Evolutionary conservation across 2,329 filamentous ascomycete genomes (phyloP).

Genomic region (Curvularia sp.): DNA sequence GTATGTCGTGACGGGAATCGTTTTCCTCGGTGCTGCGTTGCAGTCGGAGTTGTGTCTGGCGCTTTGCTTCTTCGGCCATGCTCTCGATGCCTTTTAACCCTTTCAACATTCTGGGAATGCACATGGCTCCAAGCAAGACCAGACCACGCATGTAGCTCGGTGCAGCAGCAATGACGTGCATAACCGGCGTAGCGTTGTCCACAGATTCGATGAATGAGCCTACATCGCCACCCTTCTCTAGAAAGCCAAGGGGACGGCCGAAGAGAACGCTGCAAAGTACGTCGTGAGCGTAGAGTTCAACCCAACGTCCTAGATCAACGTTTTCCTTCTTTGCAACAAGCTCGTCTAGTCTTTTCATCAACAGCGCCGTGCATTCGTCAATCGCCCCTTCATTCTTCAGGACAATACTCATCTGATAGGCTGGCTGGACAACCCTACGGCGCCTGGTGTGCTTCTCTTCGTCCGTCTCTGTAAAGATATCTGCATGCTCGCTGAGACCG

Average conservation of each 20-base stretch:
- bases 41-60: constrained; percentile 23
- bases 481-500: constrained; percentile 29
- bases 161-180: constrained; percentile 38
- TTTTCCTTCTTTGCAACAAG: constrained; percentile 25
- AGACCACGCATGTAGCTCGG: constrained; percentile 42
- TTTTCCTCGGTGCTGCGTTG: constrained; percentile 13
- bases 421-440: constrained; percentile 27
- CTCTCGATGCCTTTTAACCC: constrained; percentile 39
- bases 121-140: constrained; percentile 34
- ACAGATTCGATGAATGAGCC: constrained; percentile 51
- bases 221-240: constrained; percentile 51
- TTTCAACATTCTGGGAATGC: constrained; percentile 29
- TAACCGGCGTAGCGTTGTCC: constrained; percentile 44
- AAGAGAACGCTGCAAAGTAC: constrained; percentile 55
- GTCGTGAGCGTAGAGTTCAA: constrained; percentile 46
- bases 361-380: constrained; percentile 32
- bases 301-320: constrained; percentile 40
- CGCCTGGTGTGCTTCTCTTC: constrained; percentile 28
- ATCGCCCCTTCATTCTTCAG: constrained; percentile 43
- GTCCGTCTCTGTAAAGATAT: constrained; percentile 31
- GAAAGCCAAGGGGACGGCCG: constrained; percentile 53
- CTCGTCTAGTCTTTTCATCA: constrained; percentile 31
- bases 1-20: constrained; percentile 22
- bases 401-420: constrained; percentile 54
- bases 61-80: constrained; percentile 25